A percentile compares a stretch with the other conserved stretches of the same genome.
Evolutionary conservation across 2,329 filamentous ascomycete species (phyloP).

Genomic region (Diaporthe sp.): DNA sequence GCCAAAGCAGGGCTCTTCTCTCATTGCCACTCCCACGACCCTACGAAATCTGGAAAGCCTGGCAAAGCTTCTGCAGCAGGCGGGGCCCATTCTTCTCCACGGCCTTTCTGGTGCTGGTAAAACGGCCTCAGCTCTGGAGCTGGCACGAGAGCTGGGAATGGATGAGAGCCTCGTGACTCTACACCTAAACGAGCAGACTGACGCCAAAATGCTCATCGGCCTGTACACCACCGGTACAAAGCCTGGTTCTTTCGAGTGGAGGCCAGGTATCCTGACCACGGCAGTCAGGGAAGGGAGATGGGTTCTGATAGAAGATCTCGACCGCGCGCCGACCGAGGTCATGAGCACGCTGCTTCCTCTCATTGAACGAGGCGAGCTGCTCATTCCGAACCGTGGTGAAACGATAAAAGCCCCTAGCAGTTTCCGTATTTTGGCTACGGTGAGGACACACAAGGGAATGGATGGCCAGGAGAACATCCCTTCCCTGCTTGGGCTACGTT

Average conservation of each 20-base stretch:
- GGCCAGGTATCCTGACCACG: constrained; percentile 91
- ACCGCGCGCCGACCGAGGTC: constrained; percentile 94
- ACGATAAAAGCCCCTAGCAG: constrained; percentile 84
- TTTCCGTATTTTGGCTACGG: constrained; percentile 93
- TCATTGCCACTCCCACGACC: constrained; percentile 82
- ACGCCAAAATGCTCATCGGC: constrained; percentile 95
- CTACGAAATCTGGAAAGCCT: constrained; percentile 78
- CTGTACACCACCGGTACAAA: constrained; percentile 92
- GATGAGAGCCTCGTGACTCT: constrained; percentile 89
- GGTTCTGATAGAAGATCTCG: constrained; percentile 97
- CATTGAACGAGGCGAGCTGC: constrained; percentile 90
- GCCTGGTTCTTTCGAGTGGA: constrained; percentile 93
- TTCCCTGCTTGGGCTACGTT: constrained; percentile 83
- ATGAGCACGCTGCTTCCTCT: constrained; percentile 93
- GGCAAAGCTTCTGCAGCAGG: constrained; percentile 74
- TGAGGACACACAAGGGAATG: constrained; percentile 80
- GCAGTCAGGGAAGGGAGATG: constrained; percentile 95
- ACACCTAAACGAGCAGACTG: constrained; percentile 97
- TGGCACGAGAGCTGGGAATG: constrained; percentile 84
- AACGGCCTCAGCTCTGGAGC: constrained; percentile 86
- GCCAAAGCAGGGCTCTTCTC: constrained; percentile 61
- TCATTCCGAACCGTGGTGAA: constrained; percentile 91
- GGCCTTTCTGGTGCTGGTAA: constrained; percentile 92
- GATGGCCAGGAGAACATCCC: constrained; percentile 78
- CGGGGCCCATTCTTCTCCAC: constrained; percentile 83